Evolutionary conservation across 2,329 filamentous ascomycete species (phyloP).

Genomic region (Fonsecaea pedrosoi): DNA sequence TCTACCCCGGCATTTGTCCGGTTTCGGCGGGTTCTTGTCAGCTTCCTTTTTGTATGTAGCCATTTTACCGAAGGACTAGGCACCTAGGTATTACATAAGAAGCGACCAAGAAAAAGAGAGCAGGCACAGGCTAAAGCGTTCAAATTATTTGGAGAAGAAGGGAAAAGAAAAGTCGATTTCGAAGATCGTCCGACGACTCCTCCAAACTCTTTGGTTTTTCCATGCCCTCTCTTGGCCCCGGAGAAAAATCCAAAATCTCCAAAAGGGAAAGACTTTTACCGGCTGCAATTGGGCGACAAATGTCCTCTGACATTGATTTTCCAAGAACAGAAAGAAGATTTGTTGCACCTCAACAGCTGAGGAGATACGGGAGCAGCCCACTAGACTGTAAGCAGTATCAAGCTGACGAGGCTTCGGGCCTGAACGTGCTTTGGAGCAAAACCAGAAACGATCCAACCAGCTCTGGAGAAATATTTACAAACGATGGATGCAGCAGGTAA

Average conservation of each 20-base stretch:
- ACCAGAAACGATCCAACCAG: neutral
- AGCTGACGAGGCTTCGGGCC: neutral
- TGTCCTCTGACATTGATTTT: neutral
- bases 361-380: too few relatives aligned
- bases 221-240: neutral
- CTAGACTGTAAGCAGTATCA: neutral
- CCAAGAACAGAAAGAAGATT: neutral
- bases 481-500: neutral
- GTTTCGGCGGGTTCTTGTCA: neutral
- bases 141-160: too few relatives aligned
- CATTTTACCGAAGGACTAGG: neutral
- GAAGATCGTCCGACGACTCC: neutral
- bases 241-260: neutral
- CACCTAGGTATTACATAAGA: too few relatives aligned
- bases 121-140: too few relatives aligned
- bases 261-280: neutral
- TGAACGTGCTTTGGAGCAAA: neutral
- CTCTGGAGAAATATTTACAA: neutral
- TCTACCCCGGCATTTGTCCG: neutral
- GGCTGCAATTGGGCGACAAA: neutral
- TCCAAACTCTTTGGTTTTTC: neutral
- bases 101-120: neutral
- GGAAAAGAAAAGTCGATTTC: neutral
- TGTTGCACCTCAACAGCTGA: neutral
- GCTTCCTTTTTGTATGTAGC: neutral